phyloP scores from a whole-genome alignment of 441 rosid genomes.

The Corymbia citriodora region DNA sequence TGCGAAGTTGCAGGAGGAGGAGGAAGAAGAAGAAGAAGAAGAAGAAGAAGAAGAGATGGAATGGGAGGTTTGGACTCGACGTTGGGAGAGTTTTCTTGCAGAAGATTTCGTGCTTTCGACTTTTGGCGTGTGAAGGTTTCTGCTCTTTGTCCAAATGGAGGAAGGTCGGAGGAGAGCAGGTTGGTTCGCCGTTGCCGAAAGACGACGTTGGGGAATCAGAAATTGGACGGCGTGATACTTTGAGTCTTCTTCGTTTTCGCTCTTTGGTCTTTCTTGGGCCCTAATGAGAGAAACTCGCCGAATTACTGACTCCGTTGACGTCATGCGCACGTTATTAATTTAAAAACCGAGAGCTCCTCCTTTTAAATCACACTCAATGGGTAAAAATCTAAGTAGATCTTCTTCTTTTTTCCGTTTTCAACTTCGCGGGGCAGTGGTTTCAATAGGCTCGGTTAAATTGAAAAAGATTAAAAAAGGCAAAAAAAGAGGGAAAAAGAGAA shows the following conservation, averaged over 20 bases:
- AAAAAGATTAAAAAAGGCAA: neutral
- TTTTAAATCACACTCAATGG: neutral
- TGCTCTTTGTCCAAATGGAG: neutral
- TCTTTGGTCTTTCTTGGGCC: neutral
- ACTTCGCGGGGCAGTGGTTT: no score
- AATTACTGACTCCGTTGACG: neutral
- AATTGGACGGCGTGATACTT: neutral
- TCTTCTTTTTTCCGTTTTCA: no score
- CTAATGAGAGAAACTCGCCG: neutral
- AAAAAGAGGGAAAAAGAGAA: neutral
- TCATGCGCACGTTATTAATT: neutral
- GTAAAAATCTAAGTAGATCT: no score
- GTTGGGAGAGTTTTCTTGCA: neutral
- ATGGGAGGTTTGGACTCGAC: neutral
- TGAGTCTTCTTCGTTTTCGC: neutral
- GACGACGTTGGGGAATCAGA: neutral
- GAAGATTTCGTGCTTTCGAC: neutral
- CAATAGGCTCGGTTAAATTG: no score
- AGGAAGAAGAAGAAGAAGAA: no score
- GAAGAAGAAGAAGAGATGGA: neutral
- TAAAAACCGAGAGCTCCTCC: neutral
- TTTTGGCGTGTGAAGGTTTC: neutral
- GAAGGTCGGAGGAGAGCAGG: neutral
- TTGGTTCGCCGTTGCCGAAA: neutral
- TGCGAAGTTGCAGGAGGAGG: neutral